Evolutionary conservation across 139 green algal genomes (phyloP).

Genomic region (Coelastrella sp.): DNA sequence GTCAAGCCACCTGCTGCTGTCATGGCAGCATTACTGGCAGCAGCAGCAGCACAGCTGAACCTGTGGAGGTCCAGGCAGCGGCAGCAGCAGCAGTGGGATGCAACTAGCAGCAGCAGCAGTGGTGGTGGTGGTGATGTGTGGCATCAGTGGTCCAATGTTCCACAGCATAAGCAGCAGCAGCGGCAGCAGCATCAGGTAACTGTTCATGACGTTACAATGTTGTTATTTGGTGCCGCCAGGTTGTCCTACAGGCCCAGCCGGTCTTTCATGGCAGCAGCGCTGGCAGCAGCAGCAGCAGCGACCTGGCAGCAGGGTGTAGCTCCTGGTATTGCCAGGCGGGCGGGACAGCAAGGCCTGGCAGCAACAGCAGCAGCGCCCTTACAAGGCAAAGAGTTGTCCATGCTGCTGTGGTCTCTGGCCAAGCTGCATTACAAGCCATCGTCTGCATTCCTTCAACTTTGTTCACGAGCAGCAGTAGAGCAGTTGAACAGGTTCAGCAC

Average conservation of each 20-base stretch:
- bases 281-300: slow-evolving; percentile 33
- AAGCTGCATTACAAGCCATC: neutral
- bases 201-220: neutral
- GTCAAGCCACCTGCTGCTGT: neutral
- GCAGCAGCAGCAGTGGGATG: neutral
- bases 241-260: neutral
- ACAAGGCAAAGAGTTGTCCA: neutral
- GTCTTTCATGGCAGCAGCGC: neutral
- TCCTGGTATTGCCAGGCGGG: neutral
- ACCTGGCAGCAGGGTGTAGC: neutral
- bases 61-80: neutral
- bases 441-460: neutral
- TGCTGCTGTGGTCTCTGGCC: slow-evolving; percentile 1
- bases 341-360: neutral
- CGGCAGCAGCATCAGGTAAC: neutral
- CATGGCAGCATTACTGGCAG: neutral
- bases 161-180: neutral
- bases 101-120: neutral
- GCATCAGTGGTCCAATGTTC: neutral
- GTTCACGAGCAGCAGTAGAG: neutral
- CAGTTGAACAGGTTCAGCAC: neutral
- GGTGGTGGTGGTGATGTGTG: neutral
- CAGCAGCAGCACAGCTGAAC: neutral
- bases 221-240: neutral
- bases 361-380: neutral